Base-by-base conservation (phyloP, 2,329 filamentous ascomycete genomes). In the Colletotrichum eleusines region DNA sequence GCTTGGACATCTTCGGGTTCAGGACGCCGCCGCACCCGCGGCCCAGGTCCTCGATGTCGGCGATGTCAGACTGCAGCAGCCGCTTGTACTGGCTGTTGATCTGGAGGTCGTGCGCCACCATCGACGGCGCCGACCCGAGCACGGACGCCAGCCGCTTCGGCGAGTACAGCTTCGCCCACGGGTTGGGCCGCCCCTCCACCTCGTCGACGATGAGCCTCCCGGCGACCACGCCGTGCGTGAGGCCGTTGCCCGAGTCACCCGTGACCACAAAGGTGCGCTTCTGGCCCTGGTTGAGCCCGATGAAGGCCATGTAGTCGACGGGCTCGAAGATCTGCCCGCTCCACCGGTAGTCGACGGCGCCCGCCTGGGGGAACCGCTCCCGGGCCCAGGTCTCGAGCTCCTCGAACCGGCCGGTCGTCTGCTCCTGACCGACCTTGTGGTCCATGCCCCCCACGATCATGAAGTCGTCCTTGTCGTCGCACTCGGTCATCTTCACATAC, bases 261-360 rank as follows among this genome's bases (percentile, higher is more conserved):
- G 87, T 89, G 8, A 87, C 79, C 50, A 89, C 81, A 71, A 85
- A 90, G 3, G 84, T 83, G 74, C 84, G 83, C 46, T 85, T 81
- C 16, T 77, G 80, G 16, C 85, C 86, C 63, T 86, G 84, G 74
- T 89, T 88, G 72, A 82, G 83, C 35, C 88, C 88, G 59, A 89
- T 88, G 70, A 85, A 89, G 0, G 82, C 86, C 80, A 89, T 81
- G 75, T 82, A 83, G 73, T 89, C 87, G 14, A 84, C 81, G 0
- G 87, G 86, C 71, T 89, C 87, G 73, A 85, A 84, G 53, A 89
- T 81, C 77, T 90, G 88, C 0, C 88, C 87, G 42, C 84, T 87
- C 87, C 87, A 89, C 26, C 80, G 80, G 78, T 88, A 89, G 70
- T 89, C 88, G 9, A 86, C 80, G 3, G 79, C 76, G 0, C 82